Base-by-base conservation (phyloP, 1,284 basidiomycete species). In the Trametes sp. region DNA sequence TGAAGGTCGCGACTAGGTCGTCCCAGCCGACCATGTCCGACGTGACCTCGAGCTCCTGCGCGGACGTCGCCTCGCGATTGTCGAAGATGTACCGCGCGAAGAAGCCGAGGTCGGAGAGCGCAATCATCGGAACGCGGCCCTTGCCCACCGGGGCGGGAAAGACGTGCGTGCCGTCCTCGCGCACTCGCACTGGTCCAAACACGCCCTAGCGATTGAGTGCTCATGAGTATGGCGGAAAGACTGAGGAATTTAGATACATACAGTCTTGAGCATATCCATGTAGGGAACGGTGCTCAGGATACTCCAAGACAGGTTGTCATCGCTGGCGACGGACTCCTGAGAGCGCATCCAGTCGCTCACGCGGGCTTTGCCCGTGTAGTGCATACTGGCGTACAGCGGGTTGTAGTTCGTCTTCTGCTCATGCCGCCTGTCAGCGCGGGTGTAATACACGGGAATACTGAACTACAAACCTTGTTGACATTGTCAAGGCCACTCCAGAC, bases 401-500 rank as follows among this genome's bases (percentile, higher is more conserved):
- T 79, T 67, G 64, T 74, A 80, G 14, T 72, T 71, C 4, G 73
- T 72, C 55, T 75, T 69, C 80, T 80, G 58, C 26, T n/a, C 24
- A 13, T 21, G 19, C 21, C 14, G 3, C 16, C 35, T 24, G 49
- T 53, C 19, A 35, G 36, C 16, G 14, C 11, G 11, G 13, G 38
- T 31, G 16, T 14, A 23, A 4, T n/a, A 7, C n/a, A 21, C 28
- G 1, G 5, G 10, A 16, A 24, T 16, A 26, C 33, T 16, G 4
- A 24, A 5, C 21, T 5, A 41, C 61, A 77, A 74, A 82, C 82
- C 77, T 82, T 83, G 59, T 73, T 74, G 8, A 72, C 70, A 64
- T 83, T 82, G 61, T 81, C 79, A 14, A 84, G 72, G 57, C 74
- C 79, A 66, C 81, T 82, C 80, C 80, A 84, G 33, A 84, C 73